Evolutionary conservation across 441 rosid species (phyloP).

Genomic region (Populus hybrid): DNA sequence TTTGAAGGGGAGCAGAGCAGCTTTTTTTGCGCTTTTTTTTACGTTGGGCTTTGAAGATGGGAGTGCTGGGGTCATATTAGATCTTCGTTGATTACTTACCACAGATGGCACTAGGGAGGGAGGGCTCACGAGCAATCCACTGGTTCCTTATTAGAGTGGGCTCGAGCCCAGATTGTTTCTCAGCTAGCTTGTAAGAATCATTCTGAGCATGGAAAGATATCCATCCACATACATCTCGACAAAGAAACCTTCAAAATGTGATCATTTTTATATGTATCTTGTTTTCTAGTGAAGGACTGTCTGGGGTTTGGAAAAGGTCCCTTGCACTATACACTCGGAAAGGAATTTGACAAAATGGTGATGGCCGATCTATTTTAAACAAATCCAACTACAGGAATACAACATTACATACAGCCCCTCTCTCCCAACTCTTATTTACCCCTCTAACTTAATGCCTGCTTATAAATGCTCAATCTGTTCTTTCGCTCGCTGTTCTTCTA

Average conservation of each 20-base stretch:
- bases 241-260: background rate
- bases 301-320: background rate
- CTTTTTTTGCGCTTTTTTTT: too few species aligned
- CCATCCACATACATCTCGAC: background rate
- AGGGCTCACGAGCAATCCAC: background rate
- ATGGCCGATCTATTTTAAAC: constrained; percentile 27
- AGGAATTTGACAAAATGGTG: constrained; percentile 29
- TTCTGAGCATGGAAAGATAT: too few species aligned
- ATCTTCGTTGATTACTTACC: too few species aligned
- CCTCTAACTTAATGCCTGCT: constrained; percentile 18
- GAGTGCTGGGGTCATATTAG: too few species aligned
- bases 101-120: background rate
- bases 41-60: too few species aligned
- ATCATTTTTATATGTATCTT: background rate
- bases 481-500: constrained; percentile 41
- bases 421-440: constrained; percentile 30
- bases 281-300: background rate
- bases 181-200: background rate
- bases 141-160: background rate
- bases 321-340: background rate
- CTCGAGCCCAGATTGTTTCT: background rate
- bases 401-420: constrained; percentile 25
- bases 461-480: constrained; percentile 29
- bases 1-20: too few species aligned
- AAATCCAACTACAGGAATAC: constrained; percentile 28